phyloP scores from a whole-genome alignment of 139 green algal genomes.

The Penium margaritaceum region DNA sequence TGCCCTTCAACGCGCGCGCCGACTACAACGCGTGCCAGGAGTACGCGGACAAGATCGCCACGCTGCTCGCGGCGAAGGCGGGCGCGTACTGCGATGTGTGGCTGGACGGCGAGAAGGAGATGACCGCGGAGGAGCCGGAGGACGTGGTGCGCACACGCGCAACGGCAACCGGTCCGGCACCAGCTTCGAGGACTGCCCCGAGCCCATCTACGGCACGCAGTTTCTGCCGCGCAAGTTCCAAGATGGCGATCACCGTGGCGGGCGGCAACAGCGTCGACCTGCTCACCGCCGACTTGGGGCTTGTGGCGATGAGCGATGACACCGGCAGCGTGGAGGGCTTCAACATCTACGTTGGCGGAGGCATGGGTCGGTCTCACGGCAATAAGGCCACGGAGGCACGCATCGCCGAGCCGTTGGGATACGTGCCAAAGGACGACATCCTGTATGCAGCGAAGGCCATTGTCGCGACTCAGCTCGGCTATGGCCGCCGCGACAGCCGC shows the following conservation, averaged over 20 bases:
- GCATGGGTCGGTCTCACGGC: conserved; percentile 83
- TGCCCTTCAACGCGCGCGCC: conserved; percentile 70
- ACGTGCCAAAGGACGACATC: conserved; percentile 85
- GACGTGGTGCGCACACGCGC: conserved; percentile 45
- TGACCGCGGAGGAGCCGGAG: conserved; percentile 48
- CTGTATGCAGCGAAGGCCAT: conserved; percentile 81
- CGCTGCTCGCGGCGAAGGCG: conserved; percentile 78
- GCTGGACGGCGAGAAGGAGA: conserved; percentile 98
- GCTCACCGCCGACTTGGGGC: conserved; percentile 87
- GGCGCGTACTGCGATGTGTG: conserved; percentile 98
- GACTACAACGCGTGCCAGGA: conserved; percentile 63
- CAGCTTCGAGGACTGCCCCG: conserved; percentile 84
- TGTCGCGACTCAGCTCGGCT: conserved; percentile 87
- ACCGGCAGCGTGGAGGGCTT: conserved; percentile 70
- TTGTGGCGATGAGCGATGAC: conserved; percentile 75
- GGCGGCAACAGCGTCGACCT: conserved; percentile 93
- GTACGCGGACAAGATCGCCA: conserved; percentile 63
- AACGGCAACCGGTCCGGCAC: conserved; percentile 80
- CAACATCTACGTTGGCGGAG: conserved; percentile 78
- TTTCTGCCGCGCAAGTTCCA: conserved; percentile 99
- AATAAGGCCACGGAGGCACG: conserved; percentile 80
- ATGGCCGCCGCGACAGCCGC: conserved; percentile 88
- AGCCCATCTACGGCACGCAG: conserved; percentile 92
- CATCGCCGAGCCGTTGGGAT: conserved; percentile 81
- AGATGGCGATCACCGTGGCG: conserved; percentile 79